phyloP scores from a whole-genome alignment of 2,329 filamentous ascomycete species.

The Phialophora chinensis region DNA sequence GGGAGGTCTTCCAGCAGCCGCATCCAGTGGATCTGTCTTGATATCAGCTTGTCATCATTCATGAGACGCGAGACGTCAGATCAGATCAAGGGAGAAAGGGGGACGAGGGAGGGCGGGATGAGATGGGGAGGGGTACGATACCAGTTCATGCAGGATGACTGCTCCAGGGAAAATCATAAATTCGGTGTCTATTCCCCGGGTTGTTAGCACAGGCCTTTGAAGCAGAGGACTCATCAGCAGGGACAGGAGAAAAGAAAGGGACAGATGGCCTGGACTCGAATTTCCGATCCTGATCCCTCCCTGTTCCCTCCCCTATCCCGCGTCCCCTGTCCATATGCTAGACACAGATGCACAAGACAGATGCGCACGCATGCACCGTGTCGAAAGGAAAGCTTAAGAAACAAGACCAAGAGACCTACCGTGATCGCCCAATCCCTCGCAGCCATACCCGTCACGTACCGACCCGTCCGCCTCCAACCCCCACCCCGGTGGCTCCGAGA shows the following conservation, averaged over 20 bases:
- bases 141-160: conserved; percentile 3
- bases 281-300: no score
- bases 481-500: not conserved
- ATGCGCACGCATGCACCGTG: no score
- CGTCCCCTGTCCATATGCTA: not conserved
- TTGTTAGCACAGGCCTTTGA: not conserved
- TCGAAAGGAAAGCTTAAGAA: no score
- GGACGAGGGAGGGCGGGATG: not conserved
- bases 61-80: not conserved
- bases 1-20: conserved; percentile 9
- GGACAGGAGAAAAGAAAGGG: not conserved
- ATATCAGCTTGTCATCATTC: not conserved
- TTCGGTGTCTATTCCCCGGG: not conserved
- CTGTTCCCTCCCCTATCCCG: no score
- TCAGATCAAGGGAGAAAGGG: not conserved
- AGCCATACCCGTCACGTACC: not conserved
- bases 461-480: not conserved
- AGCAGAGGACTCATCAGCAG: not conserved
- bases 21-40: not conserved
- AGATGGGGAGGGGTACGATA: not conserved
- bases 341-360: not conserved
- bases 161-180: conserved; percentile 5
- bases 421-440: not conserved
- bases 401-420: not conserved
- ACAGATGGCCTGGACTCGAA: no score